Conservation (phyloP, 768 basidiomycete genomes). For the Coprinopsis sp. region DNA sequence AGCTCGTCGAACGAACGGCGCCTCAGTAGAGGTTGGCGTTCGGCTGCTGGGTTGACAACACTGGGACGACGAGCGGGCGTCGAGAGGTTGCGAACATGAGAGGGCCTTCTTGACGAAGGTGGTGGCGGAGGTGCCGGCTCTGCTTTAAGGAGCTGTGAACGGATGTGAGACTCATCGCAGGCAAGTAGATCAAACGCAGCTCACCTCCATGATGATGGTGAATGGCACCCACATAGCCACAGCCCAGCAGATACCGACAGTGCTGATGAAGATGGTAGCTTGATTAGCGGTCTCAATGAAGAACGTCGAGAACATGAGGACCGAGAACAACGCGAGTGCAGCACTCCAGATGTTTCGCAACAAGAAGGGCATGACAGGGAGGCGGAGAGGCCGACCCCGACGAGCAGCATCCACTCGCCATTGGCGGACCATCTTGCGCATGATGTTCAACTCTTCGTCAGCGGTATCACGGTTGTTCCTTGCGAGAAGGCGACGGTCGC, state of each 20-base stretch:
- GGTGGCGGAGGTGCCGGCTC: constrained; percentile 48
- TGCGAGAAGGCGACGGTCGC: constrained; percentile 76
- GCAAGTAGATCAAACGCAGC: constrained; percentile 12
- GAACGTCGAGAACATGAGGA: constrained; percentile 80
- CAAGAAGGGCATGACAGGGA: constrained; percentile 89
- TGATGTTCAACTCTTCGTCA: constrained; percentile 66
- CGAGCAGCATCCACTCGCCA: constrained; percentile 85
- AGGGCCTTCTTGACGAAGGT: constrained; percentile 28
- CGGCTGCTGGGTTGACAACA: constrained; percentile 26
- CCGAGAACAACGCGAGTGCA: constrained; percentile 73
- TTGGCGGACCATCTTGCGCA: constrained; percentile 64
- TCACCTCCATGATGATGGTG: constrained; percentile 94
- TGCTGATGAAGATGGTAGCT: constrained; percentile 77
- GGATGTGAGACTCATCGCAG: constrained; percentile 4
- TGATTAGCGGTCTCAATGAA: constrained; percentile 72
- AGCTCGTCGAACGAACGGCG: constrained; percentile 52
- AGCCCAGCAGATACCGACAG: constrained; percentile 94
- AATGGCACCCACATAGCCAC: constrained; percentile 98
- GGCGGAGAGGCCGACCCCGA: constrained; percentile 64
- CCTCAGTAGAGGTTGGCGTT: constrained; percentile 58
- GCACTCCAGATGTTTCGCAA: constrained; percentile 92
- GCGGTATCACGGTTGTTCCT: constrained; percentile 69
- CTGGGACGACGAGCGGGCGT: constrained; percentile 35
- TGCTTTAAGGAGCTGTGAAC: constrained; percentile 62
- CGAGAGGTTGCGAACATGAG: constrained; percentile 53